Evolutionary conservation across 768 basidiomycete species (phyloP).

Genomic region (Boletus sensibilis): DNA sequence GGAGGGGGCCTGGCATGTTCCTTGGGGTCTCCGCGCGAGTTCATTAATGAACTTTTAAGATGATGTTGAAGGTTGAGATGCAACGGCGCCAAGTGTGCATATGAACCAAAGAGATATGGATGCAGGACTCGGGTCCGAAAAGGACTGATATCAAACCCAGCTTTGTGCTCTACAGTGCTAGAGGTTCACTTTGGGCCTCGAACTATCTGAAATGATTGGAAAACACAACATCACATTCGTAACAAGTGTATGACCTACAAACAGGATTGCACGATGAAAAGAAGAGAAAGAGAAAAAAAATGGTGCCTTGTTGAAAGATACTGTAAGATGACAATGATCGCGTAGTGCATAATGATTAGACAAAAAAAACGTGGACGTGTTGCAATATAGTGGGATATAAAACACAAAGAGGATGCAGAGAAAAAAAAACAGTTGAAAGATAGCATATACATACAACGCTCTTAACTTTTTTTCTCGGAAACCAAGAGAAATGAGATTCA

Average conservation of each 20-base stretch:
- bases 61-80: neutral
- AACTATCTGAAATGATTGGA: neutral
- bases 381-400: neutral
- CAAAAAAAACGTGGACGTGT: neutral
- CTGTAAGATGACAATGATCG: neutral
- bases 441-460: constrained; percentile 4
- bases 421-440: neutral
- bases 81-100: neutral
- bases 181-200: neutral
- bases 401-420: constrained; percentile 1
- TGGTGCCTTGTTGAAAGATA: neutral
- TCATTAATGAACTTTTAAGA: constrained; percentile 9
- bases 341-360: neutral
- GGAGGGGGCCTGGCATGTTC: neutral
- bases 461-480: neutral
- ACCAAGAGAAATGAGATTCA: neutral
- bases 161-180: neutral
- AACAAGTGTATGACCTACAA: neutral
- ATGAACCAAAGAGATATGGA: neutral
- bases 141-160: neutral
- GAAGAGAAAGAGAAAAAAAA: neutral
- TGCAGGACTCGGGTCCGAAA: constrained; percentile 4
- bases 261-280: neutral
- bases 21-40: neutral
- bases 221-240: neutral